Evolutionary conservation across 257 asterid genomes (phyloP).

Genomic region (Misopates orontium): DNA sequence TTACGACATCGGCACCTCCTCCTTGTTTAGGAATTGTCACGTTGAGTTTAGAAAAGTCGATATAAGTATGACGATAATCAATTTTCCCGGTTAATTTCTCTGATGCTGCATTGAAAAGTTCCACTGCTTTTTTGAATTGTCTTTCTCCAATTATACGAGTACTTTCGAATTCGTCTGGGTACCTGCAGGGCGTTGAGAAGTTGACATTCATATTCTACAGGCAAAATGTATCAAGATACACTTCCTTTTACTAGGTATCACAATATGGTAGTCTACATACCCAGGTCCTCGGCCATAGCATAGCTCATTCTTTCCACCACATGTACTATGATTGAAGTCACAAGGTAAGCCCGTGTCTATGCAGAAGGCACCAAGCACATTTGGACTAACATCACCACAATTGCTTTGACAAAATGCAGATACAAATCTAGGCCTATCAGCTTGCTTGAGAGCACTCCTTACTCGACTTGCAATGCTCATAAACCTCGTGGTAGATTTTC

Average conservation of each 20-base stretch:
- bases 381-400: constrained; percentile 98
- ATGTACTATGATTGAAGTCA: constrained; percentile 95
- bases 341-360: constrained; percentile 94
- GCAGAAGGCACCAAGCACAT: constrained; percentile 98
- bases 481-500: constrained; percentile 62
- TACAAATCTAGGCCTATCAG: constrained; percentile 76
- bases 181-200: constrained; percentile 36
- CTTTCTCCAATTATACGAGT: constrained; percentile 92
- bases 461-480: constrained; percentile 80
- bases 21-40: constrained; percentile 66
- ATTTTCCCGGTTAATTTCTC: constrained; percentile 75
- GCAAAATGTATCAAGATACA: neutral
- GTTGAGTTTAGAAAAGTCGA: constrained; percentile 74
- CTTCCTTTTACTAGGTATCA: constrained; percentile 3
- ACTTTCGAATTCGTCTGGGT: constrained; percentile 95
- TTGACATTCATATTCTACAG: neutral
- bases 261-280: constrained; percentile 40
- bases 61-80: constrained; percentile 73
- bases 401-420: constrained; percentile 95
- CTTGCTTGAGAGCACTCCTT: constrained; percentile 75
- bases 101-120: constrained; percentile 70
- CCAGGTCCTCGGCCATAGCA: constrained; percentile 99
- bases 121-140: constrained; percentile 77
- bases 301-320: constrained; percentile 92
- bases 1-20: constrained; percentile 56